These are phyloP conservation scores for Pulveroboletus ravenelii DNA, from an alignment of 768 basidiomycete species.

Conservation along the genomic window DNA sequence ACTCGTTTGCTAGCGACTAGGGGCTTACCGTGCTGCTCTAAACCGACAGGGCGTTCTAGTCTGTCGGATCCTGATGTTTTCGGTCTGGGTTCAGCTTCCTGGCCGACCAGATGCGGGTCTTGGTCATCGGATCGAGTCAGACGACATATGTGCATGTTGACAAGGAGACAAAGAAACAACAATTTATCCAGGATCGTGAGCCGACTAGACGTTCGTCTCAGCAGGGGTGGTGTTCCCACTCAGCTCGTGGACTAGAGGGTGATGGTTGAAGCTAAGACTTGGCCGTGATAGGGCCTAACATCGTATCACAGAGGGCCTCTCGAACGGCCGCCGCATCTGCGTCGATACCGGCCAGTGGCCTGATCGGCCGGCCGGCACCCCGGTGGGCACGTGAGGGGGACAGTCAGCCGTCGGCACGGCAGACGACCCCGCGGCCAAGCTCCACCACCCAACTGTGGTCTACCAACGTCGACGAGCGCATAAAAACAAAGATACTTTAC, in stretches of 20 bases:
- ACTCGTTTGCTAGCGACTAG: not conserved
- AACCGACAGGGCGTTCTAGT: not conserved
- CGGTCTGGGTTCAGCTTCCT: not conserved
- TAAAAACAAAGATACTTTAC: not conserved
- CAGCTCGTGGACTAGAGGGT: not conserved
- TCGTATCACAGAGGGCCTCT: too few relatives aligned
- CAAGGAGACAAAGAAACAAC: conserved; percentile 11
- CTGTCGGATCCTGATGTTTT: not conserved
- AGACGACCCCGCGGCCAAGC: conserved; percentile 1
- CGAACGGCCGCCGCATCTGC: too few relatives aligned
- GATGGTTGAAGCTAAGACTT: not conserved
- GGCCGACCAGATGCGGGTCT: not conserved
- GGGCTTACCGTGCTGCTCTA: not conserved
- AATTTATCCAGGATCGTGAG: conserved; percentile 11
- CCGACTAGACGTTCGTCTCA: not conserved
- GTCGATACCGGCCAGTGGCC: too few relatives aligned
- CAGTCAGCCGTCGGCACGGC: conserved; percentile 20
- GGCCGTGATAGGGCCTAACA: too few relatives aligned
- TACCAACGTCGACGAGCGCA: not conserved
- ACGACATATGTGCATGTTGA: conserved; percentile 9
- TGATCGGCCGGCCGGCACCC: not conserved
- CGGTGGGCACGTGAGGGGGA: not conserved
- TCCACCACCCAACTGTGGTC: conserved; percentile 4
- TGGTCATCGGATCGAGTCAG: conserved; percentile 1
- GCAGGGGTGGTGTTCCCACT: not conserved